These are phyloP conservation scores for Tuber borchii DNA, from an alignment of 495 filamentous ascomycete species.

Conservation along the genomic window DNA sequence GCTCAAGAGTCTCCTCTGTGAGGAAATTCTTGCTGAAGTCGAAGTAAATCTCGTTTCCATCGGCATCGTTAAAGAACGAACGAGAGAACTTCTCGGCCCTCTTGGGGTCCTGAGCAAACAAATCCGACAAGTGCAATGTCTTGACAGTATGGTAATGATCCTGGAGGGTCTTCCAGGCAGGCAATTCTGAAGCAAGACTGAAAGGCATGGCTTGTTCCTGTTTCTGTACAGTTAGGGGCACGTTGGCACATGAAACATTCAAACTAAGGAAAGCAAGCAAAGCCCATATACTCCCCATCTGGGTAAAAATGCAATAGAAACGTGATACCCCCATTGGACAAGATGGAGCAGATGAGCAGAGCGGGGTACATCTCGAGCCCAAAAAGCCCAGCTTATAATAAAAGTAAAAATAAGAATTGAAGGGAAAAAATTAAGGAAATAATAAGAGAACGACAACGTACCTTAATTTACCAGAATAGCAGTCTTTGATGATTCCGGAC, in stretches of 20 bases:
- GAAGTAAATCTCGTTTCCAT: slow-evolving; percentile 75
- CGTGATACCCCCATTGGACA: not conserved
- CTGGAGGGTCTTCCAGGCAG: slow-evolving; percentile 81
- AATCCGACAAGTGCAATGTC: slow-evolving; percentile 84
- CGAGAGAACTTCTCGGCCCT: slow-evolving; percentile 88
- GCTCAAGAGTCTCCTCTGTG: slow-evolving; percentile 79
- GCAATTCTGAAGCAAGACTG: slow-evolving; percentile 70
- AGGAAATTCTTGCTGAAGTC: slow-evolving; percentile 99
- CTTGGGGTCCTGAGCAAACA: slow-evolving; percentile 78
- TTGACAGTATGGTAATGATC: slow-evolving; percentile 80
- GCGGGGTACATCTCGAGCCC: not conserved
- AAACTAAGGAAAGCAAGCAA: not conserved
- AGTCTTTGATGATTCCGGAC: not conserved
- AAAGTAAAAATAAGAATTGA: not conserved
- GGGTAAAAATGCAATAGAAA: not conserved
- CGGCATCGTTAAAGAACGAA: slow-evolving; percentile 70
- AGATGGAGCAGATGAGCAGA: not conserved
- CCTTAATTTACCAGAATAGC: not conserved
- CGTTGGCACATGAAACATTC: not conserved
- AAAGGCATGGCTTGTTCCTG: slow-evolving; percentile 46
- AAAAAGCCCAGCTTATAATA: not conserved
- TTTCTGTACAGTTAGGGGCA: slow-evolving; percentile 7
- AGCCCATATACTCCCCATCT: not conserved
- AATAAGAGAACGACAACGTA: not conserved
- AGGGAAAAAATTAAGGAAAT: not conserved